These are phyloP conservation scores for Fusarium palustre DNA, from an alignment of 2,329 filamentous ascomycete genomes.

Conservation along the genomic window DNA sequence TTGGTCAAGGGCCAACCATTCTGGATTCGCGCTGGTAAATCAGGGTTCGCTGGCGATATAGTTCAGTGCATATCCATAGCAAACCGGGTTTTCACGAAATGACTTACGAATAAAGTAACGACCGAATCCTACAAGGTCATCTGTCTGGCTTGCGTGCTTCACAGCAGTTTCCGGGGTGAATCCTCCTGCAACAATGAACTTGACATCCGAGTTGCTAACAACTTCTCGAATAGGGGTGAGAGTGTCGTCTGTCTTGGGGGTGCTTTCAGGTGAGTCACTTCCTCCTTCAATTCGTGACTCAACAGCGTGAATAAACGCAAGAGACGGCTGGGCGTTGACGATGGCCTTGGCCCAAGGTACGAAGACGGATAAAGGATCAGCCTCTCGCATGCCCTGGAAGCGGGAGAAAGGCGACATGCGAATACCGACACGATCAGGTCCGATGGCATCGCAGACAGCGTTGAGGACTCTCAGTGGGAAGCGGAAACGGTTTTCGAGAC, in stretches of 20 bases:
- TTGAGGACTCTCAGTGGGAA: constrained; percentile 62
- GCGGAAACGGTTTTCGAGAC: constrained; percentile 64
- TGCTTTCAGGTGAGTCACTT: constrained; percentile 48
- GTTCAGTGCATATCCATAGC: not conserved
- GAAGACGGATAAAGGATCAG: constrained; percentile 59
- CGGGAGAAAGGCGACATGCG: constrained; percentile 69
- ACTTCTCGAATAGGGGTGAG: constrained; percentile 51
- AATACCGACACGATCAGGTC: constrained; percentile 65
- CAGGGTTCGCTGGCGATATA: constrained; percentile 38
- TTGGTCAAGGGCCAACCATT: constrained; percentile 41
- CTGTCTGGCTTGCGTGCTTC: constrained; percentile 48
- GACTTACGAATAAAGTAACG: constrained; percentile 48
- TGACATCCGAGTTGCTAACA: constrained; percentile 44
- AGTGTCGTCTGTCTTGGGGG: constrained; percentile 50
- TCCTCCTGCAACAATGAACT: constrained; percentile 53
- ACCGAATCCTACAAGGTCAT: constrained; percentile 52
- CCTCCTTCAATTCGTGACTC: constrained; percentile 65
- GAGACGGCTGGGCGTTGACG: constrained; percentile 62
- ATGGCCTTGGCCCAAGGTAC: constrained; percentile 70
- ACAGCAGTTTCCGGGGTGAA: constrained; percentile 48
- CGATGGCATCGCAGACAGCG: constrained; percentile 58
- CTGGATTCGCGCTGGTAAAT: constrained; percentile 43
- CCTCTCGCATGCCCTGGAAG: constrained; percentile 74
- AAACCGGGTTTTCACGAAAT: not conserved
- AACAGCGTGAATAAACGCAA: constrained; percentile 72